Conservation (phyloP, 1,284 basidiomycete genomes). For the Cutaneotrichosporon mucoides region DNA sequence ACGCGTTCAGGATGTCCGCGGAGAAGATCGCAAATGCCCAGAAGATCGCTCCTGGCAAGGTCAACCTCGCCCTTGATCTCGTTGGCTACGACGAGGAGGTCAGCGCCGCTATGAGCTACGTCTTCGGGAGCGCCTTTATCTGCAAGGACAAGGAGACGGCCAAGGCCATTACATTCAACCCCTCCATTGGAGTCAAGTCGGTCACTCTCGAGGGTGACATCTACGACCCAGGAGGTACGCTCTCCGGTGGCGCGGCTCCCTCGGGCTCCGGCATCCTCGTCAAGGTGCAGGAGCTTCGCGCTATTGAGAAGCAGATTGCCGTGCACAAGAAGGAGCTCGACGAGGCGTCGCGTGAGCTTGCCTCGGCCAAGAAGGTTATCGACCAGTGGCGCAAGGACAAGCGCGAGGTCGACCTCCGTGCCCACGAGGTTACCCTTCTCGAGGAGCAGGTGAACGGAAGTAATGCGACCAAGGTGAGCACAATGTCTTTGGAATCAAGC, state of each 20-base stretch:
- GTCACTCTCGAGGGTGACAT: slow-evolving; percentile 94
- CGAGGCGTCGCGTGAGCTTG: slow-evolving; percentile 59
- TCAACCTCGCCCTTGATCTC: slow-evolving; percentile 77
- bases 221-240: slow-evolving; percentile 91
- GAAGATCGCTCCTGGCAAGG: slow-evolving; percentile 72
- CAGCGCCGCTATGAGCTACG: slow-evolving; percentile 82
- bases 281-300: slow-evolving; percentile 76
- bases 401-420: slow-evolving; percentile 79
- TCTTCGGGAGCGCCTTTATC: slow-evolving; percentile 90
- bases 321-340: slow-evolving; percentile 57
- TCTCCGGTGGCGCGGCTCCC: slow-evolving; percentile 87
- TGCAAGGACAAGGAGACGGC: slow-evolving; percentile 87
- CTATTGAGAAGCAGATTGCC: slow-evolving; percentile 59
- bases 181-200: slow-evolving; percentile 68
- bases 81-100: slow-evolving; percentile 84
- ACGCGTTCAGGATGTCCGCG: slow-evolving; percentile 61
- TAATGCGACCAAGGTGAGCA: slow-evolving; percentile 75
- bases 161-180: slow-evolving; percentile 80
- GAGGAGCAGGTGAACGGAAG: slow-evolving; percentile 83
- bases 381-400: slow-evolving; percentile 66
- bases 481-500: not conserved
- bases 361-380: slow-evolving; percentile 57
- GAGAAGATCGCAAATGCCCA: slow-evolving; percentile 74
- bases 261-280: slow-evolving; percentile 70
- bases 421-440: slow-evolving; percentile 77